Evolutionary conservation across 805 yeast genomes (phyloP).

Genomic region (Pichia rugopelliculosa): DNA sequence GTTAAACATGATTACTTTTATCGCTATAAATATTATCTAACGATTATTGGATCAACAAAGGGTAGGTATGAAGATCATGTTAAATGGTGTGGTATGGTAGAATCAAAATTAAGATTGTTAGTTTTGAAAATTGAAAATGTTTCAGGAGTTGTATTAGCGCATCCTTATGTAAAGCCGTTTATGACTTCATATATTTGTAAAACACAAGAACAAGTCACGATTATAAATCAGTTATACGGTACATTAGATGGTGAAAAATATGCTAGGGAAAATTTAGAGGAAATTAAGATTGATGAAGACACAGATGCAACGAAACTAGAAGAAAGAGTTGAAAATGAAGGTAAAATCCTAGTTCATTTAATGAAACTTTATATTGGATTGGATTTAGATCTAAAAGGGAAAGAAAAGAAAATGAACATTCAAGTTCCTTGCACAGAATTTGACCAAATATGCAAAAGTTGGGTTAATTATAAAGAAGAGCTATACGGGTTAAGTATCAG

Average conservation of each 20-base stretch:
- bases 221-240: slow-evolving; percentile 40
- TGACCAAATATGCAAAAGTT: slow-evolving; percentile 67
- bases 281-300: slow-evolving; percentile 26
- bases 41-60: slow-evolving; percentile 70
- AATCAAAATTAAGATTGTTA: slow-evolving; percentile 72
- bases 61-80: slow-evolving; percentile 74
- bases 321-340: slow-evolving; percentile 18
- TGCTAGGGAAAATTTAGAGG: slow-evolving; percentile 29
- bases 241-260: slow-evolving; percentile 46
- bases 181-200: slow-evolving; percentile 40
- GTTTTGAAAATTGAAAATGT: slow-evolving; percentile 77
- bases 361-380: slow-evolving; percentile 80
- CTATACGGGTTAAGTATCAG: slow-evolving; percentile 56
- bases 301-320: slow-evolving; percentile 24
- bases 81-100: slow-evolving; percentile 91
- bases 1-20: slow-evolving; percentile 75
- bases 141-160: slow-evolving; percentile 74
- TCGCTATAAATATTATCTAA: slow-evolving; percentile 78
- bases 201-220: slow-evolving; percentile 34
- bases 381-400: slow-evolving; percentile 44
- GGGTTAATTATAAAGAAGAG: slow-evolving; percentile 59
- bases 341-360: slow-evolving; percentile 40
- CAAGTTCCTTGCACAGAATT: slow-evolving; percentile 89
- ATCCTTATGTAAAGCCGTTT: slow-evolving; percentile 80
- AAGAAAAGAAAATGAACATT: slow-evolving; percentile 65